Base-by-base conservation (phyloP, 192 early-diverging fungal genomes). In the Entomortierella beljakovae region DNA sequence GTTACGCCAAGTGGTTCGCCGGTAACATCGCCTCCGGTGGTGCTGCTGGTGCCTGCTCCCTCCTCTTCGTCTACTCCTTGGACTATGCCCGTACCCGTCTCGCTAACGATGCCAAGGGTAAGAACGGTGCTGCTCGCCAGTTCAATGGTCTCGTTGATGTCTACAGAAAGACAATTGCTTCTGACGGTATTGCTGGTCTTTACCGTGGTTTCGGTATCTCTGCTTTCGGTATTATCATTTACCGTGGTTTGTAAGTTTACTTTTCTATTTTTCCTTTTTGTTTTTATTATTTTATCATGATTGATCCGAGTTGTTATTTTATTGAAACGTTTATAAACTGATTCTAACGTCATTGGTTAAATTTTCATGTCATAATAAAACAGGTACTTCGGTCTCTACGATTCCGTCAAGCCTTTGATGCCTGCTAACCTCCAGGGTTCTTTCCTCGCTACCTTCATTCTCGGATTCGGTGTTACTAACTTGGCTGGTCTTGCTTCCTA, bases 1-100 rank as follows among this genome's bases (percentile, higher is more conserved):
- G 90, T 81, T 94, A 95, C 85, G 92, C 90, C 88, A 85, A 89
- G 83, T 94, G 92, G 86, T 95, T 99, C 80, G 94, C 90, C 58
- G 94, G 90, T 84, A 99, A 99, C 93, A 83, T 99, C 70, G 95
- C 95, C 48, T 95, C 95, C 70, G 97, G 97, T 90, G 96, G 97
- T 93, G 96, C 96, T 81, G 90, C 90, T 77, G 71, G 71, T 74
- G 71, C 71, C 57, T 74, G 71, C 71, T 96, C 95, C 69, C 89
- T 95, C 46, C 70, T 88, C 71, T 95, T 98, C 75, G 97, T 98
- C 74, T 99, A 98, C 89, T 93, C 96, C 28, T 90, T 98, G 61
- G 97, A 99, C 88, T 98, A 94, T 84, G 96, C 96, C 68, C 95
- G 96, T 95, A 99, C 97, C 81, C 97, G 97, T 93, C 93, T 98